Evolutionary conservation across 768 basidiomycete genomes (phyloP), one percentile per base, ranked within the genome.

Genomic region (Boletus tylopilopsis): DNA sequence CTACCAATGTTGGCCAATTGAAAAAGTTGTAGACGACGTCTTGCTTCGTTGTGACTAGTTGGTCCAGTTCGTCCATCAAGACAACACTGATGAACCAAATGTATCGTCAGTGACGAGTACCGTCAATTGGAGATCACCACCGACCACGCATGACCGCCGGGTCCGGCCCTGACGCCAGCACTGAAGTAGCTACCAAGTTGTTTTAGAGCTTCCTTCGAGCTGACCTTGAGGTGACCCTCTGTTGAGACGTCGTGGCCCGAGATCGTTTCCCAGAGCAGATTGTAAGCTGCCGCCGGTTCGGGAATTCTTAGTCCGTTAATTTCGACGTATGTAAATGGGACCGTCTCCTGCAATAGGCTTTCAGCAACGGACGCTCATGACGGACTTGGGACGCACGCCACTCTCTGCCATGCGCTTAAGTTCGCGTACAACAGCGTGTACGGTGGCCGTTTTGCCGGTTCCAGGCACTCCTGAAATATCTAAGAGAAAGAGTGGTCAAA

Each of bases 21-120:
- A 98, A 98, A 71, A 99, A 98, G 63, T 97, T 97, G 71, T 99
- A 99, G 19, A 99, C 89, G 10, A 99, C 95, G 50, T 99, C 95
- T 66, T 99, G 95, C 64, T 96, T 96, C 16, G 87, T 75, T 1
- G 95, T 98, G 58, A 98, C 83, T 24, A 99, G 77, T 66, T 98
- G 96, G 69, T 99, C 96, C 5, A 99, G 78, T 69, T 99, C 96
- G 66, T 99, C 95, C 91, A 99, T 98, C 15, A 99, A 75, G 5
- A 98, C 94, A 5, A 98, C 88, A 49, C 94, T 97, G 56, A 7
- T 22, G 11, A 29, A 30, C n/a, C 45, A 47, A 45, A 39, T 15
- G 23, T 35, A 32, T 39, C 6, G 11, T 63, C 29, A 55, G 39
- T 21, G 7, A 37, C 16, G 16, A 16, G 18, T 8, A 35, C 13